Conservation (phyloP, 2,329 filamentous ascomycete genomes). For the Fusarium nanum region DNA sequence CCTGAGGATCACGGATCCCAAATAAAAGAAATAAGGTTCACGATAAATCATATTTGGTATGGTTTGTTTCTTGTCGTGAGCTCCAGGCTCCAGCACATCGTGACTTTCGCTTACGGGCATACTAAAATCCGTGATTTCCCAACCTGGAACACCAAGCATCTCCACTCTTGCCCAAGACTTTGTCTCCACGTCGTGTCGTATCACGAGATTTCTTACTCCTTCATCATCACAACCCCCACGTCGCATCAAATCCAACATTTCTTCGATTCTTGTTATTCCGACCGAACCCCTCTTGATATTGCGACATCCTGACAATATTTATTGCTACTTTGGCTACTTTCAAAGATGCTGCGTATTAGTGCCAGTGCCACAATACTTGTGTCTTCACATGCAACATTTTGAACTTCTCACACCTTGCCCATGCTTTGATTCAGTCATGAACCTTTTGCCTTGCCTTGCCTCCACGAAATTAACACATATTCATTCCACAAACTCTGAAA, state of each 20-base stretch:
- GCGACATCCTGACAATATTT: not conserved
- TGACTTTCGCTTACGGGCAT: slow-evolving; percentile 20
- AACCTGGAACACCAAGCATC: not conserved
- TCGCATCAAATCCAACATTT: not conserved
- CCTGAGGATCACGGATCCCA: not conserved
- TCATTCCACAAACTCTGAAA: not conserved
- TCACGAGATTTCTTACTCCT: slow-evolving; percentile 33
- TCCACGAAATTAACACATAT: not conserved
- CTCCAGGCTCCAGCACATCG: not conserved
- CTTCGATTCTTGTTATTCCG: not conserved
- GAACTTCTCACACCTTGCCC: not conserved
- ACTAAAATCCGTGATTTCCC: slow-evolving; percentile 13
- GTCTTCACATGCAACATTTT: not conserved
- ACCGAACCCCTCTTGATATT: not conserved
- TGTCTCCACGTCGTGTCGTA: slow-evolving; percentile 25
- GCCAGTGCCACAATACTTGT: slow-evolving; percentile 22
- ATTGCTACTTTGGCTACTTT: not conserved
- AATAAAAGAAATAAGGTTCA: slow-evolving; percentile 1
- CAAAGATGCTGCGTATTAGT: not conserved
- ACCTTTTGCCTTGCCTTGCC: not conserved
- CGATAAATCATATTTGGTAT: slow-evolving; percentile 15
- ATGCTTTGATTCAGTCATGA: not conserved
- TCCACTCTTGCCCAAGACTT: slow-evolving; percentile 29
- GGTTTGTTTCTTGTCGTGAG: slow-evolving; percentile 7
- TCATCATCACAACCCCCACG: slow-evolving; percentile 33